Conservation (phyloP, 495 filamentous ascomycete species). For the Neurospora discreta region DNA sequence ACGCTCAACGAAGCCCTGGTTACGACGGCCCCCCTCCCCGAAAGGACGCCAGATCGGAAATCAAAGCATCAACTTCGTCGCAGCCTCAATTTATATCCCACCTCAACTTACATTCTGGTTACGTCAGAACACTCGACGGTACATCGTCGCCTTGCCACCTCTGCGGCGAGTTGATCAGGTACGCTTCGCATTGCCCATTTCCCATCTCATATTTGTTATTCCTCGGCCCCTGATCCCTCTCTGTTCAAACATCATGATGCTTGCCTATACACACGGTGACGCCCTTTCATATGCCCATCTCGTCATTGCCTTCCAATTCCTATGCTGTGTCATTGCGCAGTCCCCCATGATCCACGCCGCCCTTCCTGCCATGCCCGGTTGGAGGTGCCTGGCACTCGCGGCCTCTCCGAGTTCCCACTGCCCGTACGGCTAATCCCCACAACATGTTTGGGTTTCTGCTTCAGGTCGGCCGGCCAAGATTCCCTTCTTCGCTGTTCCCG, state of each 20-base stretch:
- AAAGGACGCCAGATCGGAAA: not conserved
- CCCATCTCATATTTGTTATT: not conserved
- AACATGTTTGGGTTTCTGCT: not conserved
- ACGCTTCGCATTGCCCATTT: not conserved
- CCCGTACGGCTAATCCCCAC: not conserved
- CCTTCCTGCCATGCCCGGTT: not conserved
- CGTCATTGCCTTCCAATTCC: not conserved
- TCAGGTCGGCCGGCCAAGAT: not conserved
- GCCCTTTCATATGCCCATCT: not conserved
- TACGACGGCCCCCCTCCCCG: not conserved
- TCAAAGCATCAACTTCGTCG: not conserved
- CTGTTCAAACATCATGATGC: not conserved
- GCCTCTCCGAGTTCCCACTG: not conserved
- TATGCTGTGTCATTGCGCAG: not conserved
- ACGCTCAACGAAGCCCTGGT: not conserved
- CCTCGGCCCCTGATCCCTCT: not conserved
- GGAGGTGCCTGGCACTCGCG: not conserved
- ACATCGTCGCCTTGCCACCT: not conserved
- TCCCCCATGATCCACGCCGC: not conserved
- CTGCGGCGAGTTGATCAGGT: not conserved
- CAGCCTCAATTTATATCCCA: not conserved
- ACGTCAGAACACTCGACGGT: not conserved
- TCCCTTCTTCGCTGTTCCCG: slow-evolving; percentile 4
- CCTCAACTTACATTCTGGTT: not conserved
- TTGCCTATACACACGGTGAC: not conserved